Evolutionary conservation across 768 basidiomycete species (phyloP).

Genomic region (Tylopilus intermedius): DNA sequence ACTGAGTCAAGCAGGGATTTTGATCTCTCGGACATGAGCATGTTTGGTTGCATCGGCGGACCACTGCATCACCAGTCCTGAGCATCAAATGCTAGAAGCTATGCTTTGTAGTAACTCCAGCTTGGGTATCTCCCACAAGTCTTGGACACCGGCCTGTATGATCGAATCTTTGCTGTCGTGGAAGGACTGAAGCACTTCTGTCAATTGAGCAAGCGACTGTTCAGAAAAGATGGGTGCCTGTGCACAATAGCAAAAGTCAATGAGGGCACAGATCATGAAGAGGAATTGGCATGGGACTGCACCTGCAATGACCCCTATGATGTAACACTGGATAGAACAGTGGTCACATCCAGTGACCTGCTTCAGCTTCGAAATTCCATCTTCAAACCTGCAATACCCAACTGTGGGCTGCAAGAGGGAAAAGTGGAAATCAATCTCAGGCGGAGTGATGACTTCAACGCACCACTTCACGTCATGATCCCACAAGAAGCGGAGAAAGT

Average conservation of each 20-base stretch:
- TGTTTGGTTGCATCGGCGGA: neutral
- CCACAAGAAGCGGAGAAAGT: neutral
- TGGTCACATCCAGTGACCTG: no score
- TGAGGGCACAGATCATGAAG: neutral
- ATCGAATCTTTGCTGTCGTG: slow-evolving; percentile 37
- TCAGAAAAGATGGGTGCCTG: neutral
- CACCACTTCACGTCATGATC: no score
- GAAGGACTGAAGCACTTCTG: slow-evolving; percentile 27
- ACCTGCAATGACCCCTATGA: neutral
- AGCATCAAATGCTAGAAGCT: neutral
- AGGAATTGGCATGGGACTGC: neutral
- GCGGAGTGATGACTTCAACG: neutral
- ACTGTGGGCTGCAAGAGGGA: neutral
- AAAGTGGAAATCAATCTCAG: neutral
- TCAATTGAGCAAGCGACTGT: neutral
- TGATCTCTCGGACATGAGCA: neutral
- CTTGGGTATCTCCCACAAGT: slow-evolving; percentile 1
- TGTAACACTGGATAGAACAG: no score
- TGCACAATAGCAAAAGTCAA: neutral
- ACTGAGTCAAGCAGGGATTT: neutral
- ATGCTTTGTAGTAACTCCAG: neutral
- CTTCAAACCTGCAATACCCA: neutral
- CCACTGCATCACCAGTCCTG: neutral
- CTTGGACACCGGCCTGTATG: slow-evolving; percentile 8
- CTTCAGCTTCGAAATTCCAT: no score